phyloP scores from a whole-genome alignment of 2,329 filamentous ascomycete species.

The Hansfordia pulvinata region DNA sequence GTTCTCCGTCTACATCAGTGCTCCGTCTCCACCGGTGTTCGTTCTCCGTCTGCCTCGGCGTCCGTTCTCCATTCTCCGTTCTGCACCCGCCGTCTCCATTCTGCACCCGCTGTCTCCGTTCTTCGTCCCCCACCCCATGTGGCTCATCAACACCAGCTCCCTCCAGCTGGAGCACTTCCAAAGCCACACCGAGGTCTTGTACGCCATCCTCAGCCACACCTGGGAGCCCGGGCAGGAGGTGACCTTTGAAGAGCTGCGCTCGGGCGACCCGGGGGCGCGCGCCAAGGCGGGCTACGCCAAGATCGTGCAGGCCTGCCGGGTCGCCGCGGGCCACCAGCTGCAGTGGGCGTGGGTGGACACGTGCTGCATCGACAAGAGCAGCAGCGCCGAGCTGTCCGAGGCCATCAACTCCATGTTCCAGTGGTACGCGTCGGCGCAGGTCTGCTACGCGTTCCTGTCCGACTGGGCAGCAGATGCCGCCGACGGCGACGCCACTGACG shows the following conservation, averaged over 20 bases:
- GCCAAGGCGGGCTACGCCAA: background rate
- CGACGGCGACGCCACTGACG: background rate
- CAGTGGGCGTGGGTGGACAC: conserved; percentile 1
- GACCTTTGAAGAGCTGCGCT: conserved; percentile 1
- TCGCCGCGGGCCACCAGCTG: background rate
- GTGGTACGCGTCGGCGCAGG: background rate
- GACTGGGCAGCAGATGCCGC: background rate
- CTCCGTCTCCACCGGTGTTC: too few relatives aligned
- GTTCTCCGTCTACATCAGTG: too few relatives aligned
- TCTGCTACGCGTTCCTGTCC: background rate
- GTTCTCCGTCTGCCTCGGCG: too few relatives aligned
- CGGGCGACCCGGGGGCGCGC: too few relatives aligned
- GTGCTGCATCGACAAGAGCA: conserved; percentile 1
- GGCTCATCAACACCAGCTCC: background rate
- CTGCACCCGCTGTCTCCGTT: too few relatives aligned
- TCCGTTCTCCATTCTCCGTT: too few relatives aligned
- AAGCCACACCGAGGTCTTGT: background rate
- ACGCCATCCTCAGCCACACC: conserved; percentile 2
- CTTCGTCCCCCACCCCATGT: conserved; percentile 1
- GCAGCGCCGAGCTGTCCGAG: background rate
- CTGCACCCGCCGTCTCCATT: too few relatives aligned
- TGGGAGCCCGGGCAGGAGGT: background rate
- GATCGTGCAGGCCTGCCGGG: background rate
- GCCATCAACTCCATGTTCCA: background rate
- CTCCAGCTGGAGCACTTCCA: background rate